Evolutionary conservation across 192 early-diverging fungal genomes (phyloP).

Genomic region (Helicostylum pulchrum): DNA sequence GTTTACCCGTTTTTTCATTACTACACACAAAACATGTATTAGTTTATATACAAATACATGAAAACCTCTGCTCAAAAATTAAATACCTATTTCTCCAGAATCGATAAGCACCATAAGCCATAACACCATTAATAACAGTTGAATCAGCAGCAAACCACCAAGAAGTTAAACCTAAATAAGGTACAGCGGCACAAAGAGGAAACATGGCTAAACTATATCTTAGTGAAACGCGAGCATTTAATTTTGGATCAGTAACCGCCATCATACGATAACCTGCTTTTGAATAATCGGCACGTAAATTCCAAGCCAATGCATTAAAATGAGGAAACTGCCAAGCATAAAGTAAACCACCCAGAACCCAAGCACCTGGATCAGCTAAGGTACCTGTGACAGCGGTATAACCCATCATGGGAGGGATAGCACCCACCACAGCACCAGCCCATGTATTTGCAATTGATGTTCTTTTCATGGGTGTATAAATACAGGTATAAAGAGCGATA

Average conservation of each 20-base stretch:
- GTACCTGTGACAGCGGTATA: constrained; percentile 86
- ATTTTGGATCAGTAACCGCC: constrained; percentile 78
- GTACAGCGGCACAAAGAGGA: constrained; percentile 57
- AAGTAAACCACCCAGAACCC: constrained; percentile 75
- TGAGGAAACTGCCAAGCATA: constrained; percentile 99
- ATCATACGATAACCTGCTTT: constrained; percentile 98
- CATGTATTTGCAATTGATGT: constrained; percentile 92
- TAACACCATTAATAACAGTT: constrained; percentile 70
- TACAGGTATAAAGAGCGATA: constrained; percentile 82
- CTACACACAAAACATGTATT: constrained; percentile 19
- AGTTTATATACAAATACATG: too few relatives aligned
- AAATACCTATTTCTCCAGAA: constrained; percentile 61
- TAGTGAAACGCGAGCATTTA: constrained; percentile 86
- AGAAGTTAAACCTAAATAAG: constrained; percentile 73
- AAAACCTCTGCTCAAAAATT: too few relatives aligned
- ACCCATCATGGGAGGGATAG: constrained; percentile 98
- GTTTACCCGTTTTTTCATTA: constrained; percentile 78
- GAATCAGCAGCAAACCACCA: constrained; percentile 75
- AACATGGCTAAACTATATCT: constrained; percentile 76
- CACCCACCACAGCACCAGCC: constrained; percentile 92
- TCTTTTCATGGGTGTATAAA: constrained; percentile 96
- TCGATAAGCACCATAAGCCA: constrained; percentile 64
- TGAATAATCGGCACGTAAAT: constrained; percentile 88
- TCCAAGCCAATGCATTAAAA: constrained; percentile 93
- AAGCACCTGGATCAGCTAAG: constrained; percentile 66